Base-by-base conservation (phyloP, 176 grass and related monocot species). In the Oropetium thomaeum region DNA sequence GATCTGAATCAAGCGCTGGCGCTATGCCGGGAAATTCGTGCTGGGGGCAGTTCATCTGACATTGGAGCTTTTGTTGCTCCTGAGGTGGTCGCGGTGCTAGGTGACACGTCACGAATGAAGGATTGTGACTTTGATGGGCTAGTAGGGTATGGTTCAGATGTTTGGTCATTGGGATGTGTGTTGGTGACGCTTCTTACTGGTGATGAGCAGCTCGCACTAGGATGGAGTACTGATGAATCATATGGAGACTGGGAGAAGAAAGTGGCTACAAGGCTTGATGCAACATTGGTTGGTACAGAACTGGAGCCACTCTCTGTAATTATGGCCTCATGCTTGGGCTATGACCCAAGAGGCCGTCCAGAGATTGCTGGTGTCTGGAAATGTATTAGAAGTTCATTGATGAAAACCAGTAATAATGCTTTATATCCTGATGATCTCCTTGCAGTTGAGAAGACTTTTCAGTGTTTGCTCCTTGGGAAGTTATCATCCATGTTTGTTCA, bases 81-180 rank as follows among this genome's bases (percentile, higher is more conserved):
- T 44, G 91, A 95, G 67, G 48, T 87, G 25, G 45, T 54, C 22
- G 64, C 33, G 11, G 28, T 77, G 60, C 35, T 92, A 65, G 22
- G 37, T 44, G 74, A 86, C 5, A 44, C 55, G n/a, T 31, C 62
- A 45, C 42, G 1, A 10, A 42, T 8, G 8, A 73, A 72, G 45
- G 72, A 79, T 44, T 8, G 2, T 45, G 75, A 70, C 54, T 72
- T 81, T 55, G 45, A 77, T 78, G 79, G 63, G 20, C 76, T 73
- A 15, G 38, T 73, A 53, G 82, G 79, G 23, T 73, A 70, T 69
- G 71, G 60, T 52, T 88, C 84, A 14, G 96, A 99, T 84, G 62
- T 87, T 83, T 95, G 96, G 96, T 86, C 87, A 19, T 67, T 99
- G 40, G 79, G 84, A 9, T 92, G 96, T 71, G 62, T 99, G 12